Evolutionary conservation across 805 yeast genomes (phyloP).

Genomic region (Sugiyamaella smithiae): DNA sequence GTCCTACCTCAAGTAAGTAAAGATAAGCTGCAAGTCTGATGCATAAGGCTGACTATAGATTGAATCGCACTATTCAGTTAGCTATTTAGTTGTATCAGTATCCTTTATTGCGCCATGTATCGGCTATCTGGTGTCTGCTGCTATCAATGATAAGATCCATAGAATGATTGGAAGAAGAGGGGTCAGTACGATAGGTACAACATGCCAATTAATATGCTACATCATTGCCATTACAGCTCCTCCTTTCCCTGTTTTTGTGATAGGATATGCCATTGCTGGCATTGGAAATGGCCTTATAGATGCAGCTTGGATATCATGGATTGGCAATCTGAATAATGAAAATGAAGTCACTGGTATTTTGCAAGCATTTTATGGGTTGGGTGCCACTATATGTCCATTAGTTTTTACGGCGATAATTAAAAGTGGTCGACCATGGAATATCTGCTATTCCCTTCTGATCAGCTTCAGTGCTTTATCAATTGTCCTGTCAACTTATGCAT

Average conservation of each 20-base stretch:
- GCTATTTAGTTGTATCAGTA: constrained; percentile 47
- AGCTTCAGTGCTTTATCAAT: constrained; percentile 39
- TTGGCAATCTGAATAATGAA: constrained; percentile 45
- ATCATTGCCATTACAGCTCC: constrained; percentile 40
- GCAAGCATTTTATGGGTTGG: constrained; percentile 71
- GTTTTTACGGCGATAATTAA: constrained; percentile 55
- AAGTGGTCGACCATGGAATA: constrained; percentile 52
- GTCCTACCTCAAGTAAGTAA: constrained; percentile 42
- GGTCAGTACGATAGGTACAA: constrained; percentile 38
- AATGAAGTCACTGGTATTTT: constrained; percentile 58
- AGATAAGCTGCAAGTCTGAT: neutral
- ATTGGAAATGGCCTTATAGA: constrained; percentile 56
- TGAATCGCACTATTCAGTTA: constrained; percentile 45
- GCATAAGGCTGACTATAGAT: constrained; percentile 28
- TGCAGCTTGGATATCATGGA: constrained; percentile 52
- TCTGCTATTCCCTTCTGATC: constrained; percentile 47
- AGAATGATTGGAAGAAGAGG: constrained; percentile 47
- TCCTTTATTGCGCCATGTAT: constrained; percentile 50
- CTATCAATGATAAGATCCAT: constrained; percentile 45
- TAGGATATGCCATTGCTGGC: constrained; percentile 45
- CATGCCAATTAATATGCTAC: constrained; percentile 39
- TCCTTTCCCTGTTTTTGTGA: constrained; percentile 41
- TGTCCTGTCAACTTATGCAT: constrained; percentile 41
- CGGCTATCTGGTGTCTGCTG: constrained; percentile 56
- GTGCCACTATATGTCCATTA: constrained; percentile 69